Evolutionary conservation across 371 early-diverging fungal species (phyloP), one percentile per base, ranked within the genome.

Genomic region (Mortierella sp.): DNA sequence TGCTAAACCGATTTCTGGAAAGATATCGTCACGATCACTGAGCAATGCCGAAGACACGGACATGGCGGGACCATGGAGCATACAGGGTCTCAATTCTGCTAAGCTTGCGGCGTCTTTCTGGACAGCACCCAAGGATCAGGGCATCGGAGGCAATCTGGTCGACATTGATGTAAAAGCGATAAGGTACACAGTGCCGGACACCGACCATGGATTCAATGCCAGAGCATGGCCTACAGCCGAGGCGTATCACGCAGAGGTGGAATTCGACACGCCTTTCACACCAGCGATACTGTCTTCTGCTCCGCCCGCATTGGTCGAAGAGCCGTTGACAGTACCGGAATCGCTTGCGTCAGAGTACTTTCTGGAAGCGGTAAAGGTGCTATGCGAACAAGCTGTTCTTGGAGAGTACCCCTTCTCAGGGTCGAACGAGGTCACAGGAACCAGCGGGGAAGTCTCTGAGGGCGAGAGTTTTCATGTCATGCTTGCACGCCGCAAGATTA

Each of bases 351-450:
- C 50, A 17, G 76, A 64, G 39, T 69, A 61, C 41, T 76, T 76
- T 26, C 23, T 64, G 21, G 76, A 76, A n/a, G 55, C 76, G 12
- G 76, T 76, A 28, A 68, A 51, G 47, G 64, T 61, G 1, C 51
- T 87, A 1, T 87, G 84, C 50, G 82, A 83, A 34, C 87, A 85
- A 31, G 81, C 81, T 4, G 67, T 84, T 0, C 58, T 82, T 34
- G 87, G 87, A 15, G 87, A 83, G 0, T 87, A 87, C 64, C 87
- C 87, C 19, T 85, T 87, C 58, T 58, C 80, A 1, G 83, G 84
- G 3, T 64, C 82, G 27, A 82, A 82, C 12, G 79, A 83, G 19
- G 79, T 80, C 17, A 78, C 81, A 1, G 82, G 81, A 0, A 78
- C 79, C n/a, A 82, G 83, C 4, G 76, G 79, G 15, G 86, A 85